Base-by-base conservation (phyloP, 257 asterid species). In the Coffea canephora region DNA sequence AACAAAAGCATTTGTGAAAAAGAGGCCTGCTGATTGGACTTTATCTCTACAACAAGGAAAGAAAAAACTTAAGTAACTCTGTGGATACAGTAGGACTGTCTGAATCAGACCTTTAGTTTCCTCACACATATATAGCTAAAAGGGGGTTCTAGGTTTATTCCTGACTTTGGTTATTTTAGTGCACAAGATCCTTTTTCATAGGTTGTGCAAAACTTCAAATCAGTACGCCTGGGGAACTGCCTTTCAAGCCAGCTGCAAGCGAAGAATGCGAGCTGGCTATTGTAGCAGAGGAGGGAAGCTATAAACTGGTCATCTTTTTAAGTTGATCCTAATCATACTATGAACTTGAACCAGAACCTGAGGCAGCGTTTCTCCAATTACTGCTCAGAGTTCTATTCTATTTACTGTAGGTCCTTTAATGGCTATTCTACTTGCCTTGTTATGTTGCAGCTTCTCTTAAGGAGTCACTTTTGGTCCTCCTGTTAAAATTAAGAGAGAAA, bases 1-100 rank as follows among this genome's bases (percentile, higher is more conserved):
- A 85, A 77, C 93, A 39, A 80, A 85, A 82, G 88, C 94, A 59
- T 91, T 95, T 75, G 9, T 87, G 64, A 95, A 88, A 91, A 91
- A 84, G 89, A 91, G 94, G 79, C 92, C 91, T 57, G 77, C 67
- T 36, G 73, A 67, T 78, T 49, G 72, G 45, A 77, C 76, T 55
- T 83, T 82, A 46, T 59, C 79, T 73, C 78, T 71, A 12, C 76
- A 71, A 12, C 79, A 71, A 25, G 82, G 77, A 1, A 88, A 83
- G 76, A 93, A 88, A 83, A 89, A 85, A 77, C 87, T 64, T 41
- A 77, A 80, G 79, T 92, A 71, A 65, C 27, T 21, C 8, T 70
- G 14, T 76, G 70, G 54, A 39, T 74, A 11, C 31, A 39, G 57
- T 48, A 31, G 43, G 41, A 71, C 25, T 36, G 18, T 73, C 31